Evolutionary conservation across 371 early-diverging fungal genomes (phyloP).

Genomic region (Paraphysoderma sedebokerense): DNA sequence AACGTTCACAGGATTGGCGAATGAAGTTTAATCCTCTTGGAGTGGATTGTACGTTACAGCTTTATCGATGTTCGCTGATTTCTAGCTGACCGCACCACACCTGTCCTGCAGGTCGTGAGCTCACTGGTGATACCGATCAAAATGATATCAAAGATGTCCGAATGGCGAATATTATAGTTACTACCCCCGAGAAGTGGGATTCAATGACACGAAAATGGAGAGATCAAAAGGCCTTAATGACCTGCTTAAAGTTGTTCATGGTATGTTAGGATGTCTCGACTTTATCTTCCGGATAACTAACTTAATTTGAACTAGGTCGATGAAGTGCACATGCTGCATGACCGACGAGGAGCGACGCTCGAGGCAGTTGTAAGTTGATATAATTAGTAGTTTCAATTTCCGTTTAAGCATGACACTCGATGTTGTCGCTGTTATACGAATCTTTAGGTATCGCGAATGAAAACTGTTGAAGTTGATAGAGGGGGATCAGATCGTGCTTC

Average conservation of each 20-base stretch:
- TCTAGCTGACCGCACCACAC: not conserved
- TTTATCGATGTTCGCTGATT: conserved; percentile 2
- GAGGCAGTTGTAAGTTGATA: conserved; percentile 49
- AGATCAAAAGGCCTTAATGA: conserved; percentile 8
- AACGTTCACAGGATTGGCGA: conserved; percentile 46
- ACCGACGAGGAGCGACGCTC: conserved; percentile 37
- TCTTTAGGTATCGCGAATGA: conserved; percentile 29
- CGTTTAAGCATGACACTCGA: too few relatives aligned
- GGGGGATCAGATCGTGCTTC: conserved; percentile 1
- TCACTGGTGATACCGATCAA: conserved; percentile 60
- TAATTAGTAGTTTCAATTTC: too few relatives aligned
- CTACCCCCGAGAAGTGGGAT: conserved; percentile 71
- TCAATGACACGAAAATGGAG: conserved; percentile 41
- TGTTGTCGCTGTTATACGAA: too few relatives aligned
- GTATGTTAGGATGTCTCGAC: too few relatives aligned
- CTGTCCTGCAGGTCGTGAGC: too few relatives aligned
- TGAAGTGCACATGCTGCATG: conserved; percentile 50
- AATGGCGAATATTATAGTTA: conserved; percentile 15
- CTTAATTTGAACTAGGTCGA: conserved; percentile 26
- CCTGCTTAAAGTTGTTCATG: not conserved
- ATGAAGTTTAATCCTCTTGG: conserved; percentile 34
- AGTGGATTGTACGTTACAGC: conserved; percentile 36
- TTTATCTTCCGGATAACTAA: too few relatives aligned
- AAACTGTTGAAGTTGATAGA: conserved; percentile 11
- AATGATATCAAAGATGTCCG: conserved; percentile 17